These are phyloP conservation scores for Apium graveolens DNA, from an alignment of 129 eudicot species.

Conservation along the genomic window DNA sequence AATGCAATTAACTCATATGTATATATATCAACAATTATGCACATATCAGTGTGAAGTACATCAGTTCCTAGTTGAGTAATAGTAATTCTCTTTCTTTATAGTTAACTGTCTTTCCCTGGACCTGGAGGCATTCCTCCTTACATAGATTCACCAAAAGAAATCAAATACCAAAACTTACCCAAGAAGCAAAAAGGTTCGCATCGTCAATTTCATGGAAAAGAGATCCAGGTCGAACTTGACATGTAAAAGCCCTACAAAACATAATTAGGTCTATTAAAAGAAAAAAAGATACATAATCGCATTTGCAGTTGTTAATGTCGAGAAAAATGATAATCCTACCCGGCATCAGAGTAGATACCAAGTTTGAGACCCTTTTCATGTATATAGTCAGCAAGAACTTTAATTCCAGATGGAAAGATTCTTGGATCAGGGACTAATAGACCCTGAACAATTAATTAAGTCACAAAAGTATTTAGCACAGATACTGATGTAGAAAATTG, in stretches of 20 bases:
- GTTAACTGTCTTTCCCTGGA: background rate
- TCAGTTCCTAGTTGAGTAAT: background rate
- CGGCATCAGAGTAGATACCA: conserved; percentile 97
- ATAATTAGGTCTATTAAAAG: conserved; percentile 8
- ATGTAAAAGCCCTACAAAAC: conserved; percentile 66
- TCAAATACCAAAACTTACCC: conserved; percentile 38
- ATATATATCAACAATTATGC: background rate
- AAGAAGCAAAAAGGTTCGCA: conserved; percentile 83
- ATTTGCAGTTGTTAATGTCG: background rate
- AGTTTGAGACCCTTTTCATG: conserved; percentile 89
- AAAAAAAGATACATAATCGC: background rate
- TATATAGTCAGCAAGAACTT: conserved; percentile 80
- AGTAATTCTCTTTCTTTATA: too few species aligned
- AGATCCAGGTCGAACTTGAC: conserved; percentile 94
- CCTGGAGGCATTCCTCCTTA: background rate
- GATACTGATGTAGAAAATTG: background rate
- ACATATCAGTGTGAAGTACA: background rate
- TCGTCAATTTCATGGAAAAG: conserved; percentile 78
- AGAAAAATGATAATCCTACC: conserved; percentile 37
- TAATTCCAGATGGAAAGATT: conserved; percentile 83
- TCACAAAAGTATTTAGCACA: background rate
- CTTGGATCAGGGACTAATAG: conserved; percentile 54
- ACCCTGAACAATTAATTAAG: conserved; percentile 48
- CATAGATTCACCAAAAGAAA: background rate
- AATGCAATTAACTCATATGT: too few species aligned